Conservation (phyloP, 495 filamentous ascomycete genomes). For the Tirmania nivea region DNA sequence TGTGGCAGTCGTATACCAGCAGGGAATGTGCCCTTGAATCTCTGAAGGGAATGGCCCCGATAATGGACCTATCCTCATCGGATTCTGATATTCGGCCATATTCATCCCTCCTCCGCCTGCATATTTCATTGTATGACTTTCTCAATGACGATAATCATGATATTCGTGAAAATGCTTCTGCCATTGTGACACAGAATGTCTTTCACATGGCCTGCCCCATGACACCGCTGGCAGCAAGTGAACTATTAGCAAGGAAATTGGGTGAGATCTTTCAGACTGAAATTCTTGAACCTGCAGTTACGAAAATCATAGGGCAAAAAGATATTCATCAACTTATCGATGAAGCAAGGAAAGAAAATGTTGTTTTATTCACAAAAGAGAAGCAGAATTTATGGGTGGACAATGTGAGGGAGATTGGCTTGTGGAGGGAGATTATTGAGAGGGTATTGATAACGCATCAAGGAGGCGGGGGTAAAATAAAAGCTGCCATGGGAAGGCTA, state of each 20-base stretch:
- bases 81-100: background rate
- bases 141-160: conserved; percentile 87
- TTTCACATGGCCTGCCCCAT: background rate
- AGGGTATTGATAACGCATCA: conserved; percentile 12
- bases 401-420: conserved; percentile 41
- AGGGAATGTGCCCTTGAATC: conserved; percentile 9
- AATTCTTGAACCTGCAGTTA: conserved; percentile 4
- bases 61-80: conserved; percentile 1
- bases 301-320: conserved; percentile 14
- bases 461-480: conserved; percentile 21
- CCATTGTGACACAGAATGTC: conserved; percentile 13
- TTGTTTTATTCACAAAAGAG: conserved; percentile 62
- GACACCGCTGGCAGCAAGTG: conserved; percentile 21
- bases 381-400: conserved; percentile 83
- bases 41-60: conserved; percentile 3
- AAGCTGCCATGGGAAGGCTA: background rate
- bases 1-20: conserved; percentile 2
- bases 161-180: conserved; percentile 43
- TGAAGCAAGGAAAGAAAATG: conserved; percentile 36
- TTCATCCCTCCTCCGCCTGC: background rate
- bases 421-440: conserved; percentile 36
- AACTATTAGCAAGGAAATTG: conserved; percentile 20
- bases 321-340: conserved; percentile 28
- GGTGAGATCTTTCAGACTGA: background rate
- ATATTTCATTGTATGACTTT: conserved; percentile 28